Evolutionary conservation across 2,329 filamentous ascomycete genomes (phyloP).

Genomic region (Fusarium chlamydosporum): DNA sequence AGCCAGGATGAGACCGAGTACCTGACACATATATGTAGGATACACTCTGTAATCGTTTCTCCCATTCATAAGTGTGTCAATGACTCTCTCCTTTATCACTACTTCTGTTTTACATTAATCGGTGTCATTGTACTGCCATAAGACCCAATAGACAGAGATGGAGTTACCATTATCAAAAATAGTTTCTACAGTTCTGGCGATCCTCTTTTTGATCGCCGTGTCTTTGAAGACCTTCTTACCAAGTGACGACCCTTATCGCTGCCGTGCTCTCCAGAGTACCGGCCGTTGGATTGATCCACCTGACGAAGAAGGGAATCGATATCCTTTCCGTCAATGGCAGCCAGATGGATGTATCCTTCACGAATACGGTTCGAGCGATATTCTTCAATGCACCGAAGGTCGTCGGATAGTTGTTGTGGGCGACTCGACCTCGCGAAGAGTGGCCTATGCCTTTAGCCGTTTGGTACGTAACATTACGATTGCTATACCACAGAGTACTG

Average conservation of each 20-base stretch:
- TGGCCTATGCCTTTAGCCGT: slow-evolving; percentile 65
- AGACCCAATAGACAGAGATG: not conserved
- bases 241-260: slow-evolving; percentile 1
- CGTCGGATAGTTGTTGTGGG: slow-evolving; percentile 70
- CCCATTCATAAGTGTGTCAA: not conserved
- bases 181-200: not conserved
- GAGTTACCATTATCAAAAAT: not conserved
- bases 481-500: not conserved
- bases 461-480: slow-evolving; percentile 26
- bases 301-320: slow-evolving; percentile 47
- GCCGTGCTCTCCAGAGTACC: not conserved
- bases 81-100: too few species aligned
- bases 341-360: slow-evolving; percentile 70
- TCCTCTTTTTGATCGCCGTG: not conserved
- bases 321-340: slow-evolving; percentile 66
- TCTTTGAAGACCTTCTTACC: not conserved
- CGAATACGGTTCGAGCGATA: slow-evolving; percentile 66
- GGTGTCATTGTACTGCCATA: not conserved
- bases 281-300: slow-evolving; percentile 45
- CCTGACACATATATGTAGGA: not conserved
- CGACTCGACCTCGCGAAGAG: slow-evolving; percentile 69
- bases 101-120: not conserved
- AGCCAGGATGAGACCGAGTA: not conserved
- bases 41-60: accelerated
- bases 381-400: slow-evolving; percentile 64